These are phyloP conservation scores for Pseudogymnoascus sp. DNA, from an alignment of 2,329 filamentous ascomycete genomes.

Conservation along the genomic window DNA sequence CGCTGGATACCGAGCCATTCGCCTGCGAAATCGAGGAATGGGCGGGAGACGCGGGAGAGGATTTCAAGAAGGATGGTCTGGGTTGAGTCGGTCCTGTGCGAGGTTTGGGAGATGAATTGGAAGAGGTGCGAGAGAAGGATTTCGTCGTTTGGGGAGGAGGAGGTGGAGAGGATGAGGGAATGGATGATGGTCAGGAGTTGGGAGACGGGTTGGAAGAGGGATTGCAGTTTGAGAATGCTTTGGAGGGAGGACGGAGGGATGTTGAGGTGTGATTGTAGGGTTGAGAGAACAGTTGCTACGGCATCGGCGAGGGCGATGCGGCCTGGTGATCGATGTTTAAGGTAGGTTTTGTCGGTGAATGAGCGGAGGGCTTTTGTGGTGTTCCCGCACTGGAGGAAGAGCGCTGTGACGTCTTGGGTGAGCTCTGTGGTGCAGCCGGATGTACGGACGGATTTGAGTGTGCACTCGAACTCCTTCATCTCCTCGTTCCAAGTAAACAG, in stretches of 20 bases:
- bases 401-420: conserved; percentile 33
- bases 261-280: conserved; percentile 25
- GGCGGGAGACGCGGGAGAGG: conserved; percentile 50
- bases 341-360: conserved; percentile 25
- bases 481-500: conserved; percentile 56
- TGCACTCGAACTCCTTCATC: conserved; percentile 43
- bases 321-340: conserved; percentile 19
- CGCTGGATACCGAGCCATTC: conserved; percentile 66
- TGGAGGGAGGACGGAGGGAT: conserved; percentile 18
- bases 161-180: conserved; percentile 21
- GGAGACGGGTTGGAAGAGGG: conserved; percentile 24
- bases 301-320: conserved; percentile 27
- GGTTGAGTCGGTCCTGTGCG: conserved; percentile 54
- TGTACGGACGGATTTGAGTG: conserved; percentile 39
- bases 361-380: conserved; percentile 23
- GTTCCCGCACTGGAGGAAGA: conserved; percentile 30
- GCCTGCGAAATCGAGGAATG: conserved; percentile 59
- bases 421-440: conserved; percentile 44
- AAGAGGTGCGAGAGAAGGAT: conserved; percentile 54
- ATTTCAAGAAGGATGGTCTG: conserved; percentile 59
- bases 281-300: conserved; percentile 30
- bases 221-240: conserved; percentile 27
- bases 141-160: conserved; percentile 42
- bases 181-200: conserved; percentile 26
- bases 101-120: conserved; percentile 51